Base-by-base conservation (phyloP, 163 green algal genomes). In the Chlamydomonas reinhardtii region DNA sequence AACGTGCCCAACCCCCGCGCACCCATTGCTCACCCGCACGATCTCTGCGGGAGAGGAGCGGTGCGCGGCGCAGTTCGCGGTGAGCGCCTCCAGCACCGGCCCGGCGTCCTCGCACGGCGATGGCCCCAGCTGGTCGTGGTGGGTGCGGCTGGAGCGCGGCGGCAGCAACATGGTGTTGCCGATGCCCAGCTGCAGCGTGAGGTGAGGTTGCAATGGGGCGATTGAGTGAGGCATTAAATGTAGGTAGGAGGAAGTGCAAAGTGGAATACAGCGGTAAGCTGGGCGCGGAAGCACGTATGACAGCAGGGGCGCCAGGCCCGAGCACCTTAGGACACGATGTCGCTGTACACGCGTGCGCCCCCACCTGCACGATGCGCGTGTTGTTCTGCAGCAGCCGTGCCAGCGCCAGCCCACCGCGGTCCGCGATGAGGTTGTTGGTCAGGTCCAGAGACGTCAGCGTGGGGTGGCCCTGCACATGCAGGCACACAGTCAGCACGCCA, bases 371-470 rank as follows among this genome's bases (percentile, higher is more conserved):
- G 59, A 87, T 81, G 12, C 59, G 56, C 27, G 71, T 37, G 81
- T 80, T 87, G 19, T 2, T 22, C n/a, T 66, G 25, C 52, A 89
- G 69, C 73, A 89, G 75, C 3, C 54, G 71, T 27, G 37, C 34
- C 16, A 89, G 68, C 0, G 76, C 68, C 66, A 89, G 15, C 8
- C 84, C 84, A 1, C 84, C 84, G 20, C 74, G 48, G 75, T 89
- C 75, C 9, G 59, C 75, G 27, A 89, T 89, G 29, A 80, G 75
- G 84, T 85, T 89, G 66, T 85, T 65, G 54, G 56, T 71, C 8
- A 89, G 68, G 75, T 89, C 84, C 73, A 89, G 75, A 11, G 84
- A 65, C 25, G 84, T 89, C 19, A 89, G 48, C 31, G 19, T 59
- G 48, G 84, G 84, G 66, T 89, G 84, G 29, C 76, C 74, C 84